Evolutionary conservation across 768 basidiomycete genomes (phyloP), one percentile per base, ranked within the genome.

Genomic region (Clathrus columnatus): DNA sequence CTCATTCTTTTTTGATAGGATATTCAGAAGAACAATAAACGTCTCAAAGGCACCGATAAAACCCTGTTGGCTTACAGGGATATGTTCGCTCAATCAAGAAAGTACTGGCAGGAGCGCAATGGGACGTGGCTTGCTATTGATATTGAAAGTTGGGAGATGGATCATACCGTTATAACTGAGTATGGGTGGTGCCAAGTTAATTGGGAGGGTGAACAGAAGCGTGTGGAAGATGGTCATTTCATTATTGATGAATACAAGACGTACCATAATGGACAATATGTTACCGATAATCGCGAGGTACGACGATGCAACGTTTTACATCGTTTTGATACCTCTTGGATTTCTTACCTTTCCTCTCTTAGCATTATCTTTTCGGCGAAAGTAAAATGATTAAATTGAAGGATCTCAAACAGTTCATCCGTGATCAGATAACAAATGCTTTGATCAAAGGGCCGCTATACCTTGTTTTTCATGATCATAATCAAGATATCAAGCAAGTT

Each of bases 71-170:
- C 76, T 21, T 76, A 85, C 11, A 80, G 87, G 7, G 69, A 79
- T 51, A 63, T 73, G 14, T 91, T 91, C 64, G 87, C 91, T 64
- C 78, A 77, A 5, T 76, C 82, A 23, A 82, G 88, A 17, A 65
- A 74, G 2, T 72, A 81, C 51, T 91, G 84, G 82, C 68, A 70
- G 0, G 75, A 75, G 57, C 80, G 82, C 64, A 73, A 66, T 23
- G 89, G 87, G 42, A 77, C 79, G 4, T 91, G 87, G 85, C 79
- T 79, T 63, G 80, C 88, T 16, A 68, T 91, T 50, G 91, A 92
- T 65, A 84, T 92, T 59, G 91, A 92, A 68, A 80, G 77, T 17
- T 92, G 88, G 88, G 91, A 93, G 64, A 67, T 68, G 42, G 86
- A 89, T 43, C 85, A 89, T 62, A 77, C 70, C 0, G 59, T 83